phyloP scores from a whole-genome alignment of 495 filamentous ascomycete species.

The Penicillium arizonense region DNA sequence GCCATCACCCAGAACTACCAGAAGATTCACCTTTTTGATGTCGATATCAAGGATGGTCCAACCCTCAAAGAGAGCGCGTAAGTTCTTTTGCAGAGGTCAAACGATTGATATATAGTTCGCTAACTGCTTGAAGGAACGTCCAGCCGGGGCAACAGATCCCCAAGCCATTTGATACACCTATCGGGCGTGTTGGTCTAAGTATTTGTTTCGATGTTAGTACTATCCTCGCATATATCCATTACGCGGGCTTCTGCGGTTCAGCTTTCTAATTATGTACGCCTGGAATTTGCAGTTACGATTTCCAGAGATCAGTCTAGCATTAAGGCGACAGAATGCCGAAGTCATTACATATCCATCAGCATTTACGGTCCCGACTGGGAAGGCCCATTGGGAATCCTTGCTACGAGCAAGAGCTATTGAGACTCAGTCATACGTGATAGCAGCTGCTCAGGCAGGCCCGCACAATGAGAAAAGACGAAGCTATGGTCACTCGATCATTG shows the following conservation, averaged over 20 bases:
- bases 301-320: constrained; percentile 67
- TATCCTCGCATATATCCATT: neutral
- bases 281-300: constrained; percentile 60
- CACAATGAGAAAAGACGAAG: constrained; percentile 80
- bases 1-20: constrained; percentile 63
- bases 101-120: neutral
- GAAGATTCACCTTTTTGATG: constrained; percentile 79
- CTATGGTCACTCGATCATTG: constrained; percentile 86
- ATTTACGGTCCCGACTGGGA: constrained; percentile 85
- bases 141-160: constrained; percentile 58
- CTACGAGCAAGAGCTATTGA: constrained; percentile 85
- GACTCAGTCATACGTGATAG: constrained; percentile 82
- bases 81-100: constrained; percentile 3
- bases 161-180: constrained; percentile 66
- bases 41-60: constrained; percentile 63
- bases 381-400: constrained; percentile 80
- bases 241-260: neutral
- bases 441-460: constrained; percentile 76
- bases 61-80: constrained; percentile 60
- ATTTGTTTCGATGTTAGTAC: constrained; percentile 84
- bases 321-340: constrained; percentile 67
- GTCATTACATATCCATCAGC: constrained; percentile 86
- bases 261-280: neutral
- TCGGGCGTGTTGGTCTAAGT: constrained; percentile 72
- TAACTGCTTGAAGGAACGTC: constrained; percentile 43